Base-by-base conservation (phyloP, 371 early-diverging fungal species). In the Actinomortierella ambigua region DNA sequence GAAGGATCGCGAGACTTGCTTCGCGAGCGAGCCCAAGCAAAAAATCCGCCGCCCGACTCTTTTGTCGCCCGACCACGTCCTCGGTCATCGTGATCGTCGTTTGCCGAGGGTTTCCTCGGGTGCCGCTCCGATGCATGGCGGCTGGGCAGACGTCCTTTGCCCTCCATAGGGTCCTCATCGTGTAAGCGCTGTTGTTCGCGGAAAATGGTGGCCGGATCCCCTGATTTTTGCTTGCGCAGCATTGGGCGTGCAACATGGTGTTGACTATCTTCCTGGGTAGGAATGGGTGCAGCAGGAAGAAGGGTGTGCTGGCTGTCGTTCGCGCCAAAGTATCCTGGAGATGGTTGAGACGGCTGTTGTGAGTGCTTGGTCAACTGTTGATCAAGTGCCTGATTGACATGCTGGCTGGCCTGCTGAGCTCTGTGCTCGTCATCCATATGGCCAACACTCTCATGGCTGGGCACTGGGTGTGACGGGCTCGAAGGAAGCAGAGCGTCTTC, bases 1-100 rank as follows among this genome's bases (percentile, higher is more conserved):
- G 34, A 34, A 22, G 48, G 48, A 44, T 67, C 75, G 53, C 55
- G 66, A 39, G 75, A 73, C 27, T 73, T 73, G 51, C 75, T 73
- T n/a, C 75, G 59, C 5, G 75, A 73, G 6, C 67, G 55, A 15
- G 59, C 64, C 67, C 67, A 73, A 0, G 59, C 42, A 18, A 67
- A 63, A 24, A 67, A 55, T 1, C 73, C 71, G 23, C 62, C 67
- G 22, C 51, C 29, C 13, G 56, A 66, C 9, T 70, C 71, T 17
- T 55, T 41, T 24, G 17, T 61, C n/a, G n/a, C 6, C 2, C 75
- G 55, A 26, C 75, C 75, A n/a, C 75, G 63, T 8, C 63, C 66
- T 15, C 15, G 22, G 6, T 26, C 26, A 23, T 59, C 49, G 26
- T 56, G 56, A 14, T 42, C 0, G 17, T 63, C 67, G 4, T 24